These are phyloP conservation scores for Crithidia brevicula DNA, from an alignment of 208 protist species.

Conservation along the genomic window DNA sequence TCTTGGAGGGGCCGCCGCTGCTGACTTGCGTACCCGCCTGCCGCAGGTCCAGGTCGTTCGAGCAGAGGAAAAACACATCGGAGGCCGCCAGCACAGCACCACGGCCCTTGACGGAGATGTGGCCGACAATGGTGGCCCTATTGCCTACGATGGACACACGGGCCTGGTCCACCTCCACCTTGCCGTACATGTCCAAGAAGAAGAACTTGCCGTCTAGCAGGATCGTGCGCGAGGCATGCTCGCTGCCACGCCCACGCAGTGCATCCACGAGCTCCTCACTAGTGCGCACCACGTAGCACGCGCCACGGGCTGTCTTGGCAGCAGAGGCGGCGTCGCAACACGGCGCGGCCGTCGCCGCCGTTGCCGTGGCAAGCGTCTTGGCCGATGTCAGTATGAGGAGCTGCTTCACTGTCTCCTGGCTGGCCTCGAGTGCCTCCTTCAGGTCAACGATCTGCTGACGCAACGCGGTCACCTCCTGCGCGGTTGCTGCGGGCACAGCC, in stretches of 20 bases:
- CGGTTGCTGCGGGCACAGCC: neutral
- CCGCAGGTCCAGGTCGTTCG: slow-evolving; percentile 19
- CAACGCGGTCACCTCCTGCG: slow-evolving; percentile 7
- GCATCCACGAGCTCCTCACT: slow-evolving; percentile 45
- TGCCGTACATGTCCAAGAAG: slow-evolving; percentile 31
- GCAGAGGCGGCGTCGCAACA: neutral
- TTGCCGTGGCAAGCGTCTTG: neutral
- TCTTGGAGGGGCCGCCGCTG: neutral
- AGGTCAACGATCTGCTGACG: slow-evolving; percentile 30
- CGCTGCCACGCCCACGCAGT: slow-evolving; percentile 48
- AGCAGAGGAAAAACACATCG: slow-evolving; percentile 49
- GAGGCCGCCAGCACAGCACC: slow-evolving; percentile 46
- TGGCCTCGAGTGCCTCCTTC: slow-evolving; percentile 29
- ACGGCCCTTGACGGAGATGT: slow-evolving; percentile 33
- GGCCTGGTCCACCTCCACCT: slow-evolving; percentile 41
- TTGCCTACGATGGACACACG: slow-evolving; percentile 64
- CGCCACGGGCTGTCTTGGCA: slow-evolving; percentile 35
- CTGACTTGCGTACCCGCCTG: neutral
- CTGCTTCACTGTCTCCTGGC: slow-evolving; percentile 35
- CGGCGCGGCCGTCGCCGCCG: neutral
- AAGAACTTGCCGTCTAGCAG: slow-evolving; percentile 50
- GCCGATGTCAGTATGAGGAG: slow-evolving; percentile 14
- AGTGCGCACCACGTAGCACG: slow-evolving; percentile 53
- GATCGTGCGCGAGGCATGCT: slow-evolving; percentile 45
- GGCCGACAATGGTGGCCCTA: slow-evolving; percentile 51